Evolutionary conservation across 2,329 filamentous ascomycete genomes (phyloP).

Genomic region (Claviceps purpurea): DNA sequence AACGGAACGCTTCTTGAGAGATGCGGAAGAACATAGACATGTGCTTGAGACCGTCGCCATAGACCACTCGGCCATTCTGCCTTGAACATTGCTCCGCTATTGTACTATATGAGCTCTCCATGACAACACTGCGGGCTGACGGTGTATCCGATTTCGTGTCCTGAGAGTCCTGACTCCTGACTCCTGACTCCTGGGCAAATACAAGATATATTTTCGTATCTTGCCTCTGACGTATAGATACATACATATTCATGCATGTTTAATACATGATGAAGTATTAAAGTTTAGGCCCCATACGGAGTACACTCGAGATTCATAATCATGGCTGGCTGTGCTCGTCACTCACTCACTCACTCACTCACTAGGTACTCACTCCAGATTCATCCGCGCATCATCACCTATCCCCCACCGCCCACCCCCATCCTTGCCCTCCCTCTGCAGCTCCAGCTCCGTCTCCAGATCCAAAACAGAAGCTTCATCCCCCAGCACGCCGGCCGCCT

Average conservation of each 20-base stretch:
- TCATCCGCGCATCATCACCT: slow-evolving; percentile 75
- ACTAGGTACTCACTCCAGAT: slow-evolving; percentile 44
- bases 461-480: slow-evolving; percentile 29
- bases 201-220: slow-evolving; percentile 8
- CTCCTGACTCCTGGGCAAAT: too few species aligned
- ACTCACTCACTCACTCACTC: not conserved
- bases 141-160: too few species aligned
- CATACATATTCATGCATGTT: too few species aligned
- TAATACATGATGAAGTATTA: too few species aligned
- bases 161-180: too few species aligned
- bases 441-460: slow-evolving; percentile 34
- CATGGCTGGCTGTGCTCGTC: too few species aligned
- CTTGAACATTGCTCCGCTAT: not conserved
- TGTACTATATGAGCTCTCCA: too few species aligned
- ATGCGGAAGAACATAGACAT: slow-evolving; percentile 9
- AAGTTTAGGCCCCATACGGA: too few species aligned
- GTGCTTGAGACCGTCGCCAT: slow-evolving; percentile 12
- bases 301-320: too few species aligned
- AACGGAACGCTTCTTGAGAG: slow-evolving; percentile 12
- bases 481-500: slow-evolving; percentile 22
- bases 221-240: slow-evolving; percentile 6
- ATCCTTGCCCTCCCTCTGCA: slow-evolving; percentile 39
- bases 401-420: slow-evolving; percentile 58
- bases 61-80: slow-evolving; percentile 14
- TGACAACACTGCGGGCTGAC: too few species aligned